Base-by-base conservation (phyloP, 2,329 filamentous ascomycete species). In the Venturiaceae sp. region DNA sequence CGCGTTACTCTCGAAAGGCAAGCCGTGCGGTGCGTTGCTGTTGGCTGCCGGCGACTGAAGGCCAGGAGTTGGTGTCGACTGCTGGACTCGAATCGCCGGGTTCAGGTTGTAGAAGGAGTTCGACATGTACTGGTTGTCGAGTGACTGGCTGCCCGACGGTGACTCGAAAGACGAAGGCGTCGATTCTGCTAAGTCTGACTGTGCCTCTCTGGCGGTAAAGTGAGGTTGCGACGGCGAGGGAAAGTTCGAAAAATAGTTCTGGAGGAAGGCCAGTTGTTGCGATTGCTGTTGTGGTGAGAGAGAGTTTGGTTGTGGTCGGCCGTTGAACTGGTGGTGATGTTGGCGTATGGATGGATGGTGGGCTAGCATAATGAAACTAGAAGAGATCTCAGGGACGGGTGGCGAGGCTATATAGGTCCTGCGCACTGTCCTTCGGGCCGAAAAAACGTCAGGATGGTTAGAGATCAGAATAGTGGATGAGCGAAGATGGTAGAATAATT, bases 51-150 rank as follows among this genome's bases (percentile, higher is more conserved):
- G 50, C 64, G 65, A 16, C 61, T 65, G 64, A 62, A 63, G 65
- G 39, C 64, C 56, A 28, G 71, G 68, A 46, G 67, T 69, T 16
- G 72, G 71, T 23, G 71, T 72, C 62, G 71, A 72, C 61, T 73
- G 71, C 60, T 73, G 71, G 32, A 74, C 67, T 59, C 71, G 66
- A 60, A 73, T 73, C 32, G 69, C 63, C 55, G 72, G 72, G 59
- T 68, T 71, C 53, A 32, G 26, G 16, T 65, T 62, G 59, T 68
- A 69, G 62, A 69, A 66, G 63, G 58, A 28, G 37, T 50, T 53
- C 41, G 55, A 44, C 58, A 59, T 59, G 39, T 59, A 57, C 55
- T 47, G 55, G 30, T 21, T 57, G 52, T 34, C 30, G 52, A 36
- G 34, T 34, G 6, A 14, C 34, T 21, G 52, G 14, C 13, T 23